Evolutionary conservation across 257 asterid species (phyloP).

Genomic region (Asclepias syriaca): DNA sequence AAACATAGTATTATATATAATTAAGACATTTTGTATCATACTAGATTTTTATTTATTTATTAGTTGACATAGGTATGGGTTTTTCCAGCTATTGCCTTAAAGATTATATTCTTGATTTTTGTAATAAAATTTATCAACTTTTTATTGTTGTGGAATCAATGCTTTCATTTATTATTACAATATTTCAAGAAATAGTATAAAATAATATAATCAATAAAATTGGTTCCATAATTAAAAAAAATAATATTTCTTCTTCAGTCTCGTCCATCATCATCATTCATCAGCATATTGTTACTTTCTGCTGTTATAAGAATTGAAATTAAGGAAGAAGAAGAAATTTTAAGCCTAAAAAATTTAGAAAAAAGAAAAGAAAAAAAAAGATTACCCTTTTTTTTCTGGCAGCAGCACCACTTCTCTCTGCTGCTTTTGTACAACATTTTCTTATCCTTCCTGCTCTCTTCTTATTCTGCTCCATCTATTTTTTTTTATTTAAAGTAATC

Average conservation of each 20-base stretch:
- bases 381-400: slow-evolving; percentile 6
- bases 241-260: too few species aligned
- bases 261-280: too few species aligned
- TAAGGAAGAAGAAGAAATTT: not conserved
- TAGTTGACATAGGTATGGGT: too few species aligned
- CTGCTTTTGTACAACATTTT: slow-evolving; percentile 11
- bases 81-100: too few species aligned
- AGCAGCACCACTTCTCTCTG: slow-evolving; percentile 3
- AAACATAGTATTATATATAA: too few species aligned
- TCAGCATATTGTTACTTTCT: not conserved
- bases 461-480: slow-evolving; percentile 1
- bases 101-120: too few species aligned
- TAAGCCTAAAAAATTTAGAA: not conserved
- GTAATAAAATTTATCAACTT: too few species aligned
- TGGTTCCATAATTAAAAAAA: not conserved
- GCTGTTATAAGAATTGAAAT: not conserved
- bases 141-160: too few species aligned
- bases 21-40: too few species aligned
- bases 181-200: not conserved
- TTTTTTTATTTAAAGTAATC: not conserved
- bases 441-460: not conserved
- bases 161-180: not conserved
- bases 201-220: not conserved
- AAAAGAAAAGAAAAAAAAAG: too few species aligned
- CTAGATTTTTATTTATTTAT: too few species aligned